phyloP scores from a whole-genome alignment of 2,329 filamentous ascomycete genomes.

The Metarhizium brunneum region DNA sequence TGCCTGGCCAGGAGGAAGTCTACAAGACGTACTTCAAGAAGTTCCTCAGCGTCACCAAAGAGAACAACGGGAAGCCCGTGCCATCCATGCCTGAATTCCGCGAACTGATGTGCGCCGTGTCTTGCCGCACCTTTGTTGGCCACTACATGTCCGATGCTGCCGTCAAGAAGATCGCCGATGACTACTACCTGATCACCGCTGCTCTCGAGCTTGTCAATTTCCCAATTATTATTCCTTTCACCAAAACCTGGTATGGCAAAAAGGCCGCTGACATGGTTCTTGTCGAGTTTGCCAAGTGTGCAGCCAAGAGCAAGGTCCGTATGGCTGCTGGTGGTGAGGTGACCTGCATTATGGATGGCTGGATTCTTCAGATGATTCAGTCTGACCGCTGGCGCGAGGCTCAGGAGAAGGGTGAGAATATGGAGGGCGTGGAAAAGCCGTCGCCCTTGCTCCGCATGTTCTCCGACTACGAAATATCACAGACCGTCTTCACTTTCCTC shows the following conservation, averaged over 20 bases:
- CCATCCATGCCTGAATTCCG: slow-evolving; percentile 91
- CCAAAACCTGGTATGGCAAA: slow-evolving; percentile 95
- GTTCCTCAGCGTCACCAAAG: slow-evolving; percentile 67
- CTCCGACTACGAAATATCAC: slow-evolving; percentile 80
- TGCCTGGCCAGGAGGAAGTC: slow-evolving; percentile 86
- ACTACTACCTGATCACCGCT: slow-evolving; percentile 94
- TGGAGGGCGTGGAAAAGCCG: slow-evolving; percentile 70
- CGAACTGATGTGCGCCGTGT: slow-evolving; percentile 89
- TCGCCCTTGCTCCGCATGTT: slow-evolving; percentile 75
- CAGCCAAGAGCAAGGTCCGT: slow-evolving; percentile 84
- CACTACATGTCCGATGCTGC: slow-evolving; percentile 88
- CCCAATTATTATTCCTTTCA: slow-evolving; percentile 90
- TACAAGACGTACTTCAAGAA: slow-evolving; percentile 79
- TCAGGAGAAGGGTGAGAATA: slow-evolving; percentile 59
- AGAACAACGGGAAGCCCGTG: slow-evolving; percentile 61
- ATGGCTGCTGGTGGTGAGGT: slow-evolving; percentile 83
- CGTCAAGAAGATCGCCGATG: slow-evolving; percentile 88
- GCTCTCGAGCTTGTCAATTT: slow-evolving; percentile 97
- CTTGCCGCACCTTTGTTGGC: slow-evolving; percentile 93
- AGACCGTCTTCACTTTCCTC: slow-evolving; percentile 91
- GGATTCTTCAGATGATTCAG: slow-evolving; percentile 81
- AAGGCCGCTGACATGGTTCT: slow-evolving; percentile 90
- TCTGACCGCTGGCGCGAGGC: slow-evolving; percentile 75
- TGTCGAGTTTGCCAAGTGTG: slow-evolving; percentile 80
- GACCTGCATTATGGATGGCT: slow-evolving; percentile 91